phyloP scores from a whole-genome alignment of 2,329 filamentous ascomycete species.

The Alternaria atra region DNA sequence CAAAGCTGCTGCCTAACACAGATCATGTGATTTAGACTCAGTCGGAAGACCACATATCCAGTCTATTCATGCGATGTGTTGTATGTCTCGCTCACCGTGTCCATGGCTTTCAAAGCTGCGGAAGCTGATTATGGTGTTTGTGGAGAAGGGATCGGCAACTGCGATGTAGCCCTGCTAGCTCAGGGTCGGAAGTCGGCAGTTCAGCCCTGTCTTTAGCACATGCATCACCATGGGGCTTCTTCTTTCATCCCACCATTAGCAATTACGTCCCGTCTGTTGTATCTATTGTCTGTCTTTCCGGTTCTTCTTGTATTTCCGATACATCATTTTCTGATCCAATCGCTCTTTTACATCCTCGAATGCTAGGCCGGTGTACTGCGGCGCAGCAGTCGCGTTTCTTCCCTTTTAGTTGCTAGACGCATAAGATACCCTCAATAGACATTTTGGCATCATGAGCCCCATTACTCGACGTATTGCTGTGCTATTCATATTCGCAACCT shows the following conservation, averaged over 20 bases:
- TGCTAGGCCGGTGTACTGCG: background rate
- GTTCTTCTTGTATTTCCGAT: background rate
- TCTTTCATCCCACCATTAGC: slow-evolving; percentile 4
- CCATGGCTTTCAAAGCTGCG: background rate
- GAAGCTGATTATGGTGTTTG: background rate
- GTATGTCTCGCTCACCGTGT: background rate
- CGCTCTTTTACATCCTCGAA: slow-evolving; percentile 3
- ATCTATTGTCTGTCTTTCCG: background rate
- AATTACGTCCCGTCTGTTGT: slow-evolving; percentile 1
- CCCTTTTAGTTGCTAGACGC: background rate
- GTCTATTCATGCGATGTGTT: background rate
- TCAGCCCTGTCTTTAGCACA: slow-evolving; percentile 9
- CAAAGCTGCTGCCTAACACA: background rate
- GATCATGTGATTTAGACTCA: background rate
- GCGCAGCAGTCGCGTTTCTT: background rate
- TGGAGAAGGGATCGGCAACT: slow-evolving; percentile 10
- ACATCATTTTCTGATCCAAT: background rate
- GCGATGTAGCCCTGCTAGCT: slow-evolving; percentile 16
- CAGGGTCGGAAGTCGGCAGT: slow-evolving; percentile 12
- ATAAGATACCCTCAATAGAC: slow-evolving; percentile 10
- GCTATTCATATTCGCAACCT: slow-evolving; percentile 35
- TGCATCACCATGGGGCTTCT: slow-evolving; percentile 13
- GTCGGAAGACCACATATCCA: too few relatives aligned
- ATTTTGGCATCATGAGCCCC: slow-evolving; percentile 34
- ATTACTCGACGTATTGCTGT: slow-evolving; percentile 42